These are phyloP conservation scores for Blastomyces gilchristii DNA, from an alignment of 2,329 filamentous ascomycete genomes.

Conservation along the genomic window DNA sequence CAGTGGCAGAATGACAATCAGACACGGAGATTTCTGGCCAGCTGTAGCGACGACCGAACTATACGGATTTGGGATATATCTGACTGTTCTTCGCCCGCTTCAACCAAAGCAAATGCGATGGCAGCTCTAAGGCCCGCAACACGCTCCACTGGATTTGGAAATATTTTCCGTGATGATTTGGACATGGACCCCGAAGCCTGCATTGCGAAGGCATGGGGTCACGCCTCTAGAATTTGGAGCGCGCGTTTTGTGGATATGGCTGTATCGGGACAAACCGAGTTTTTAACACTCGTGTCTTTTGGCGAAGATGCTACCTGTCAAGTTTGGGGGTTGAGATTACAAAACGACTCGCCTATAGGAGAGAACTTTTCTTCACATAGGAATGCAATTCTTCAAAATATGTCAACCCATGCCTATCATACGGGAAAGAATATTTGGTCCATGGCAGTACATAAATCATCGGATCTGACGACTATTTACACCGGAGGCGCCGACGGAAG, in stretches of 20 bases:
- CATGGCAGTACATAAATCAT: conserved; percentile 35
- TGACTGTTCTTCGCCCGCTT: conserved; percentile 34
- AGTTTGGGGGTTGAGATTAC: conserved; percentile 53
- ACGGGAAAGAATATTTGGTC: conserved; percentile 90
- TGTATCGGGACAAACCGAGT: conserved; percentile 16
- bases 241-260: conserved; percentile 52
- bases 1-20: conserved; percentile 27
- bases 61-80: conserved; percentile 80
- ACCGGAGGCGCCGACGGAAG: conserved; percentile 81
- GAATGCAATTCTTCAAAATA: conserved; percentile 36
- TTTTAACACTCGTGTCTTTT: conserved; percentile 58
- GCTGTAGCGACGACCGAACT: conserved; percentile 90
- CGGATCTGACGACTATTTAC: conserved; percentile 36
- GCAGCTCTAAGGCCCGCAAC: background rate
- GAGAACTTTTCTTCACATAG: conserved; percentile 19
- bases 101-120: conserved; percentile 16
- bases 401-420: conserved; percentile 54
- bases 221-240: conserved; percentile 81
- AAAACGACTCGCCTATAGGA: conserved; percentile 12
- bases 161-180: conserved; percentile 24
- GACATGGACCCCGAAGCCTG: conserved; percentile 36
- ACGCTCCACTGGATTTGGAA: conserved; percentile 50
- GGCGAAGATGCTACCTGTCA: conserved; percentile 76
- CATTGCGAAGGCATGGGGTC: conserved; percentile 70
- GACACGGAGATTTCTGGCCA: conserved; percentile 59